Conservation (phyloP, 139 green algal genomes). For the Mesostigma viride region DNA sequence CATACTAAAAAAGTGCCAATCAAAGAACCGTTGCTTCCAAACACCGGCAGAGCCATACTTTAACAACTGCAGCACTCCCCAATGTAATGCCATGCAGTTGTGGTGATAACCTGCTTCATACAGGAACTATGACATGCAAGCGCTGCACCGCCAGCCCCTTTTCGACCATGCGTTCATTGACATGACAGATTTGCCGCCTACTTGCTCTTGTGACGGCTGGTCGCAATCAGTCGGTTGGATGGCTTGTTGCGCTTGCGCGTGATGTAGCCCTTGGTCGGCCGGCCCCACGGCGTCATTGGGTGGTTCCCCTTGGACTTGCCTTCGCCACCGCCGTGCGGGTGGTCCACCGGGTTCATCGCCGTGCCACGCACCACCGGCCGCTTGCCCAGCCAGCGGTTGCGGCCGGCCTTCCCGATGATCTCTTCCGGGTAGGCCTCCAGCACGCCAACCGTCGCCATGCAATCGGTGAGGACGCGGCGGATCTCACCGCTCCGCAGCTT, state of each 20-base stretch:
- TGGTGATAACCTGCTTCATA: too few relatives aligned
- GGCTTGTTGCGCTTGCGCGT: conserved; percentile 58
- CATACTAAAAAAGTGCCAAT: too few relatives aligned
- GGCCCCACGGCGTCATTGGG: conserved; percentile 76
- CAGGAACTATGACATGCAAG: too few relatives aligned
- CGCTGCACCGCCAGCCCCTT: too few relatives aligned
- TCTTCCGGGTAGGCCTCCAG: neutral
- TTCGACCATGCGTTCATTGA: too few relatives aligned
- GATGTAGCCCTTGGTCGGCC: conserved; percentile 71
- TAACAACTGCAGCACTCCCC: too few relatives aligned
- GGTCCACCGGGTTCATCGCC: conserved; percentile 91
- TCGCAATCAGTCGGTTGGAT: conserved; percentile 55
- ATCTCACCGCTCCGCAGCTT: conserved; percentile 71
- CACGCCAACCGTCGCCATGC: conserved; percentile 72
- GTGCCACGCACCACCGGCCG: conserved; percentile 58
- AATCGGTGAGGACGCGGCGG: conserved; percentile 52
- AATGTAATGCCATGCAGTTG: too few relatives aligned
- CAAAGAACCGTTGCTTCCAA: too few relatives aligned
- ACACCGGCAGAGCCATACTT: too few relatives aligned
- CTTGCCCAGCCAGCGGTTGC: conserved; percentile 38
- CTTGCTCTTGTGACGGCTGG: conserved; percentile 52
- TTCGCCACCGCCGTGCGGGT: conserved; percentile 74
- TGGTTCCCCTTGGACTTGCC: conserved; percentile 68
- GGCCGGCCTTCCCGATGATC: conserved; percentile 70
- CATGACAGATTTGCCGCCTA: too few relatives aligned